Evolutionary conservation across 164 flowering plant species (phyloP).

Genomic region (Chimonanthus praecox): DNA sequence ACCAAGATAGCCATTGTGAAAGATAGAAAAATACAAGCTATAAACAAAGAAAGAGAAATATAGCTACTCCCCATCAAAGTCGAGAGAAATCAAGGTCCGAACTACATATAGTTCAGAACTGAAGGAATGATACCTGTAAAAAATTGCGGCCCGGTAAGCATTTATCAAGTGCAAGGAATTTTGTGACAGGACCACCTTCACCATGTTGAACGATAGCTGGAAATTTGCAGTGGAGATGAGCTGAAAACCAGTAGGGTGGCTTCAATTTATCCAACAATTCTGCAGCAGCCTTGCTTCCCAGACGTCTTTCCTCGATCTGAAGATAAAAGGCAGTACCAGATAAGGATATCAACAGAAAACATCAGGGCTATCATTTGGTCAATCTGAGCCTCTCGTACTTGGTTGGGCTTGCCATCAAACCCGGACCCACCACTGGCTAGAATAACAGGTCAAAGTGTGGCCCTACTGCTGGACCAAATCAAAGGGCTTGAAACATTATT

Average conservation of each 20-base stretch:
- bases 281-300: conserved; percentile 88
- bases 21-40: too few relatives aligned
- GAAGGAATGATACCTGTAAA: conserved; percentile 55
- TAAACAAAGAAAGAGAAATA: too few relatives aligned
- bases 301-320: conserved; percentile 60
- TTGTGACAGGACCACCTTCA: conserved; percentile 68
- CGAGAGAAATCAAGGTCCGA: not conserved
- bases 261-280: conserved; percentile 65
- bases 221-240: conserved; percentile 95
- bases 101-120: conserved; percentile 1
- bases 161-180: conserved; percentile 94
- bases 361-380: too few relatives aligned
- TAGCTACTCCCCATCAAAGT: not conserved
- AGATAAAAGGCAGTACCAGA: not conserved
- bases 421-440: too few relatives aligned
- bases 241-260: conserved; percentile 96
- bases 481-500: too few relatives aligned
- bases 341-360: not conserved
- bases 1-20: too few relatives aligned
- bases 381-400: too few relatives aligned
- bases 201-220: conserved; percentile 88
- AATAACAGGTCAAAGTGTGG: too few relatives aligned
- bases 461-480: too few relatives aligned
- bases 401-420: too few relatives aligned
- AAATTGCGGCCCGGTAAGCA: conserved; percentile 79